phyloP scores from a whole-genome alignment of 2,329 filamentous ascomycete species.

The Aspergillus aculeatinus region DNA sequence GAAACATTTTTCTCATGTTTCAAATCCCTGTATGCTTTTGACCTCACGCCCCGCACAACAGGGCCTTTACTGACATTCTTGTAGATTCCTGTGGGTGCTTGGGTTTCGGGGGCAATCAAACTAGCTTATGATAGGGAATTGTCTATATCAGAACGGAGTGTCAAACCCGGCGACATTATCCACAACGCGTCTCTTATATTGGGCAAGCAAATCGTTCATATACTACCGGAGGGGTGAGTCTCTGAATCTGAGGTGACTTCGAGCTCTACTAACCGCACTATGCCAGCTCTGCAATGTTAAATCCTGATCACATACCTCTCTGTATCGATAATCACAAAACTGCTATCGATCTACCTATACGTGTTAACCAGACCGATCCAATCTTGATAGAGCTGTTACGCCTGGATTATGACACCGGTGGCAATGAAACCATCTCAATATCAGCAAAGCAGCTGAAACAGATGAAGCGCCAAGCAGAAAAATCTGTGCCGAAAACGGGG shows the following conservation, averaged over 20 bases:
- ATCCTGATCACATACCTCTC: conserved; percentile 76
- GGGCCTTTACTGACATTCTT: conserved; percentile 8
- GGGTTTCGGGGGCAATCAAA: conserved; percentile 71
- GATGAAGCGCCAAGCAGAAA: conserved; percentile 69
- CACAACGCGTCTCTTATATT: conserved; percentile 92
- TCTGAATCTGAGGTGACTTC: background rate
- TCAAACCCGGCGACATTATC: conserved; percentile 82
- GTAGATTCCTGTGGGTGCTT: conserved; percentile 70
- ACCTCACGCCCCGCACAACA: conserved; percentile 5
- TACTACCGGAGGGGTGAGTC: conserved; percentile 81
- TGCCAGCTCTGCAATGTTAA: conserved; percentile 74
- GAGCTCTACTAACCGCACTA: conserved; percentile 26
- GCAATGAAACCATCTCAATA: conserved; percentile 77
- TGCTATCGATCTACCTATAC: conserved; percentile 71
- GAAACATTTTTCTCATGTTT: conserved; percentile 90
- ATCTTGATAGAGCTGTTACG: conserved; percentile 86
- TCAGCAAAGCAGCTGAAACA: conserved; percentile 70
- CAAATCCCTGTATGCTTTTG: conserved; percentile 67
- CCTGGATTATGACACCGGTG: conserved; percentile 76
- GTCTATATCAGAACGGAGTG: conserved; percentile 87
- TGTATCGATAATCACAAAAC: conserved; percentile 69
- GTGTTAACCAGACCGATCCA: conserved; percentile 90
- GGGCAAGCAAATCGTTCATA: conserved; percentile 96
- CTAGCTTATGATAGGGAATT: conserved; percentile 89
- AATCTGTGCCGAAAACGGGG: conserved; percentile 51